Conservation (phyloP, 108 stramenopile species). For the Epipyxis sp. region DNA sequence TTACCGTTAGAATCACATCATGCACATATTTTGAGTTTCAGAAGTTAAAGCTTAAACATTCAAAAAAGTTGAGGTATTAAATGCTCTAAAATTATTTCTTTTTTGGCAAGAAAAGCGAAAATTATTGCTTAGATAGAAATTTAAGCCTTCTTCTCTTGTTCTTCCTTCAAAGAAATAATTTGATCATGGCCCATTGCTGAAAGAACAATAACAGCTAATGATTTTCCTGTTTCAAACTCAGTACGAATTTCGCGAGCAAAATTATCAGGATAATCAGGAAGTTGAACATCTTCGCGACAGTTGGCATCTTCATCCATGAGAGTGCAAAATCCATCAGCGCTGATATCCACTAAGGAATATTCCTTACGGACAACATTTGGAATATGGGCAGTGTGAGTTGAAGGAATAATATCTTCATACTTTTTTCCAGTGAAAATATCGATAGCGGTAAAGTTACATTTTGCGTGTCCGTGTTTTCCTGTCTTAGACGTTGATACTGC, state of each 20-base stretch:
- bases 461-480: constrained; percentile 99
- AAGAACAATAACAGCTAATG: constrained; percentile 49
- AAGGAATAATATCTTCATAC: constrained; percentile 96
- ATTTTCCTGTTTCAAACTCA: constrained; percentile 77
- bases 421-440: constrained; percentile 99
- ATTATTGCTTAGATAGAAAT: too few relatives aligned
- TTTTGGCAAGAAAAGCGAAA: too few relatives aligned
- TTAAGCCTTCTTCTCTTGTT: constrained; percentile 22
- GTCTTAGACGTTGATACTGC: constrained; percentile 58
- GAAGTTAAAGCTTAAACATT: too few relatives aligned
- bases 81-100: too few relatives aligned
- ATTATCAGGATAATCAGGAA: constrained; percentile 78
- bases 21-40: too few relatives aligned
- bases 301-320: constrained; percentile 96
- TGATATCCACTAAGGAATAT: constrained; percentile 96
- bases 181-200: constrained; percentile 61
- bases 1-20: too few relatives aligned
- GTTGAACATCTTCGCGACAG: constrained; percentile 93
- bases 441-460: constrained; percentile 95
- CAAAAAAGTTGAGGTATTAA: too few relatives aligned
- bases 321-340: constrained; percentile 87
- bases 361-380: constrained; percentile 88
- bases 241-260: constrained; percentile 87
- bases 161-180: constrained; percentile 34
- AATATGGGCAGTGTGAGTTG: constrained; percentile 92